These are phyloP conservation scores for Aspergillus wentii DNA, from an alignment of 495 filamentous ascomycete species.

Conservation along the genomic window DNA sequence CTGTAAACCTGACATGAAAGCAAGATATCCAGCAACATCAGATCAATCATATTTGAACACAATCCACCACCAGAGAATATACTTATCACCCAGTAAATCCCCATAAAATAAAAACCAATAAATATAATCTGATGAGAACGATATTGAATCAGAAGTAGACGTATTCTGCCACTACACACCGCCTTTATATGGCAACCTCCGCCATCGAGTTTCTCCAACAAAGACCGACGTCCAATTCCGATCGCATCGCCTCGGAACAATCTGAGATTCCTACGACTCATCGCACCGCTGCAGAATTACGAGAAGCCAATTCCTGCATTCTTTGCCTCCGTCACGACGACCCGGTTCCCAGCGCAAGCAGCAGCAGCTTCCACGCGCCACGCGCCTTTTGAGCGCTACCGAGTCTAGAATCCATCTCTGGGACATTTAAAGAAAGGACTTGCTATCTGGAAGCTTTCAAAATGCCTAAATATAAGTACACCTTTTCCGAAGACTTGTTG, in stretches of 20 bases:
- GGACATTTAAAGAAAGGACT: conserved; percentile 14
- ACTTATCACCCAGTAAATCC: no score
- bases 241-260: conserved; percentile 1
- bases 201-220: conserved; percentile 6
- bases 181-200: conserved; percentile 10
- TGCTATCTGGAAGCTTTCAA: conserved; percentile 29
- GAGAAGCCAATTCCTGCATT: background rate
- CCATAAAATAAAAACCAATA: no score
- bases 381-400: conserved; percentile 8
- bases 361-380: conserved; percentile 10
- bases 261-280: background rate
- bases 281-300: background rate
- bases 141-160: background rate
- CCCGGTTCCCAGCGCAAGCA: background rate
- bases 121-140: no score
- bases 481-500: conserved; percentile 1
- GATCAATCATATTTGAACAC: background rate
- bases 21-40: background rate
- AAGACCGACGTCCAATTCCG: background rate
- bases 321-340: background rate
- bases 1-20: background rate
- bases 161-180: conserved; percentile 15
- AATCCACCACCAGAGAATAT: no score
- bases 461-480: conserved; percentile 78
- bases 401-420: conserved; percentile 20